Conservation (phyloP, 2,329 filamentous ascomycete genomes). For the Ciborinia camelliae region DNA sequence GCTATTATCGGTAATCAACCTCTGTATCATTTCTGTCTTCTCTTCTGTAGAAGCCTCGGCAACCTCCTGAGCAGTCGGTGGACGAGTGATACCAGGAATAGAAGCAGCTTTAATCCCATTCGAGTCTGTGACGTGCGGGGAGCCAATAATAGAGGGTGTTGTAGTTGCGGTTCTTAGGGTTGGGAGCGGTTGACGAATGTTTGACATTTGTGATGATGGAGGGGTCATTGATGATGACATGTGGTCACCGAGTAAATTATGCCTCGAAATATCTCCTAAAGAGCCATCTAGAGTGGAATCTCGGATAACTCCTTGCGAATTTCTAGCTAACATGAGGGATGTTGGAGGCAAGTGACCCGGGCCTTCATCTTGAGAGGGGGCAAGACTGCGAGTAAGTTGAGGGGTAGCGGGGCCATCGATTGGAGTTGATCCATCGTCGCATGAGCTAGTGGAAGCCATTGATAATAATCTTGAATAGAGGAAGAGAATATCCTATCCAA, state of each 20-base stretch:
- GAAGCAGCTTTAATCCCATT: conserved; percentile 29
- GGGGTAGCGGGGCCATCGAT: conserved; percentile 28
- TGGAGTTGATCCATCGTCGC: conserved; percentile 28
- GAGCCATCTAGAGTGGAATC: neutral
- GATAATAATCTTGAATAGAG: neutral
- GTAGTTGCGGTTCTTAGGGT: conserved; percentile 24
- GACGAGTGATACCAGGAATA: neutral
- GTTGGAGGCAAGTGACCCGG: conserved; percentile 22
- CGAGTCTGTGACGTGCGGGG: conserved; percentile 32
- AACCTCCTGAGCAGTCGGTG: conserved; percentile 49
- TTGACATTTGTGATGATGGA: conserved; percentile 57
- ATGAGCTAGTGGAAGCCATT: conserved; percentile 33
- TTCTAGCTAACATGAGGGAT: conserved; percentile 21
- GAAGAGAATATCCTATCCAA: neutral
- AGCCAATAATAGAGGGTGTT: conserved; percentile 29
- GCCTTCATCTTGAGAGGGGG: conserved; percentile 25
- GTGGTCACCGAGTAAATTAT: neutral
- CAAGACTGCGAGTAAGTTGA: conserved; percentile 24
- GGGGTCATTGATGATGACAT: conserved; percentile 18
- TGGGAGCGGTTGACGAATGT: conserved; percentile 19
- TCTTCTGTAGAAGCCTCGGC: conserved; percentile 53
- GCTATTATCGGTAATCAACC: conserved; percentile 53
- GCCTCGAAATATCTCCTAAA: conserved; percentile 1
- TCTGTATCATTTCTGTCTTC: conserved; percentile 54
- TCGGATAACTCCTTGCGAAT: neutral